Evolutionary conservation across 768 basidiomycete species (phyloP).

Genomic region (Mrakia blollopis): DNA sequence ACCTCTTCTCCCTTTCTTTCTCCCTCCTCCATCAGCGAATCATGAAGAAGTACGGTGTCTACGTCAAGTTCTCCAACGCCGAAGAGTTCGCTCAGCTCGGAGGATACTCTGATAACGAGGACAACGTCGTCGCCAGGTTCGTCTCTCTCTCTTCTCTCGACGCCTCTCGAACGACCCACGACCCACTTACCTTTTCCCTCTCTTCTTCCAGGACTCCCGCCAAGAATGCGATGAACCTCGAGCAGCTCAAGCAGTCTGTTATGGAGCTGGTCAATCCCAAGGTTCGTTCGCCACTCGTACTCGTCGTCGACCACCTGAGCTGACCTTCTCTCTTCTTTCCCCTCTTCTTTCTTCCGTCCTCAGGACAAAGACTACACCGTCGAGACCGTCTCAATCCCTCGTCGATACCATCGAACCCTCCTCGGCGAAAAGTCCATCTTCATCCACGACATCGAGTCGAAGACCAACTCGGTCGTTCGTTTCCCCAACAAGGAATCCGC

Average conservation of each 20-base stretch:
- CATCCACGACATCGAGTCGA: constrained; percentile 91
- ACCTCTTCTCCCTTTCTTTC: not conserved
- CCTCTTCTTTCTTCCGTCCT: not conserved
- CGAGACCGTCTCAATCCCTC: constrained; percentile 87
- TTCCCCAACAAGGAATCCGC: constrained; percentile 92
- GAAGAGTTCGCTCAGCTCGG: constrained; percentile 93
- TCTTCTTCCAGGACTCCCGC: constrained; percentile 53
- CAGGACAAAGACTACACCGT: constrained; percentile 96
- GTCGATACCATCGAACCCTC: constrained; percentile 89
- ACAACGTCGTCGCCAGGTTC: constrained; percentile 83
- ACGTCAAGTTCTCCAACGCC: constrained; percentile 97
- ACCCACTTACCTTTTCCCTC: not conserved
- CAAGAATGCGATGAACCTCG: constrained; percentile 92
- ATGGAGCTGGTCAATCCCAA: constrained; percentile 98
- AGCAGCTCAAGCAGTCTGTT: constrained; percentile 88
- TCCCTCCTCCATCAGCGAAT: constrained; percentile 53
- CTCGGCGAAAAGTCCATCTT: constrained; percentile 95
- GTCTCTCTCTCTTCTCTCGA: not conserved
- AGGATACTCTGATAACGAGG: constrained; percentile 93
- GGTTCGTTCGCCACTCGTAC: constrained; percentile 49
- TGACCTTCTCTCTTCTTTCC: not conserved
- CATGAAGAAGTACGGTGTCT: constrained; percentile 99
- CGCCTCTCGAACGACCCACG: not conserved
- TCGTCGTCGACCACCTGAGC: not conserved
- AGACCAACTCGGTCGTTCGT: constrained; percentile 82